Conservation (phyloP, 2,329 filamentous ascomycete species). For the Lachnellula arida region DNA sequence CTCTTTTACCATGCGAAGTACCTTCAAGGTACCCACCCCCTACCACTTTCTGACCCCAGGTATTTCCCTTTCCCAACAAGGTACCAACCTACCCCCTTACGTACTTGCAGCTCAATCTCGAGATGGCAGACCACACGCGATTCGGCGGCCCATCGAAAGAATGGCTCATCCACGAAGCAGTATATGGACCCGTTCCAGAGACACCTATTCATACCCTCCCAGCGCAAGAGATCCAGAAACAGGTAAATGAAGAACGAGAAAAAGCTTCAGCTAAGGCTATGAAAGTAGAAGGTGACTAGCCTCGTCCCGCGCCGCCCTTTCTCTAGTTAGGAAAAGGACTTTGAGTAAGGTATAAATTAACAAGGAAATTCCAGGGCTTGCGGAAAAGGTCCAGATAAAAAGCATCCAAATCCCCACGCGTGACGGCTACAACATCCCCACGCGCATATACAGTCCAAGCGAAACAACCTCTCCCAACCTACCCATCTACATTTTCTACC, state of each 20-base stretch:
- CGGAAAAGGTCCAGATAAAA: conserved; percentile 29
- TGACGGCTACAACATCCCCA: conserved; percentile 41
- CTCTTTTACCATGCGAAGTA: too few species aligned
- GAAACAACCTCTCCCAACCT: conserved; percentile 34
- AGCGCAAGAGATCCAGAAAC: conserved; percentile 10
- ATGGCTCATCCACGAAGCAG: conserved; percentile 38
- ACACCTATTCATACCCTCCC: conserved; percentile 24
- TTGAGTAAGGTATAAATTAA: too few species aligned
- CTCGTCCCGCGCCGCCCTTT: background rate
- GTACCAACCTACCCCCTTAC: background rate
- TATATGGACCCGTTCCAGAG: conserved; percentile 26
- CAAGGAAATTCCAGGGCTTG: background rate
- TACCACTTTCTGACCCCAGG: too few species aligned
- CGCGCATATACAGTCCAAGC: conserved; percentile 42
- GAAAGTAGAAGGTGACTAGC: conserved; percentile 21
- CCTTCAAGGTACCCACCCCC: too few species aligned
- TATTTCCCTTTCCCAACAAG: background rate
- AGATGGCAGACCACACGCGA: conserved; percentile 36
- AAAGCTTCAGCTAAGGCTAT: conserved; percentile 31
- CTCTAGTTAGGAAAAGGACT: too few species aligned
- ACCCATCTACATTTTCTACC: conserved; percentile 48
- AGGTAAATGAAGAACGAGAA: conserved; percentile 34
- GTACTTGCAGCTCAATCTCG: background rate
- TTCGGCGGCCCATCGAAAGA: conserved; percentile 40
- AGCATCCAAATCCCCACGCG: conserved; percentile 39